Conservation (phyloP, 805 yeast species). For the Nakazawaea wickerhamii region DNA sequence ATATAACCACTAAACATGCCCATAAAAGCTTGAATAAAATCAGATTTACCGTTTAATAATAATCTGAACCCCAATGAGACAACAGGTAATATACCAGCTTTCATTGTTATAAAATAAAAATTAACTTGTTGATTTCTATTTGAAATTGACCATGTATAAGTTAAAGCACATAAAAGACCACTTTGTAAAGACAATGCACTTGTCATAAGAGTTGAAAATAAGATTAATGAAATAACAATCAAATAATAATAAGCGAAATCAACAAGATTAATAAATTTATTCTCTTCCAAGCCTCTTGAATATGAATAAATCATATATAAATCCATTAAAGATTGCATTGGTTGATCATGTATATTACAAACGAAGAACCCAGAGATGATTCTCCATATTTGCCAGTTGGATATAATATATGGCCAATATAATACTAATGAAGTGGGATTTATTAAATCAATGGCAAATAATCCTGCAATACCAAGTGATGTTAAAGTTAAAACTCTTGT, state of each 20-base stretch:
- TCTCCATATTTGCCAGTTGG: constrained; percentile 38
- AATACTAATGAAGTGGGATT: constrained; percentile 21
- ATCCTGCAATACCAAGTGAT: constrained; percentile 39
- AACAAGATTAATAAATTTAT: constrained; percentile 43
- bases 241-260: constrained; percentile 53
- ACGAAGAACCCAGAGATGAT: constrained; percentile 46
- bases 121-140: constrained; percentile 48
- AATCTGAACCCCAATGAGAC: constrained; percentile 36
- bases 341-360: constrained; percentile 27
- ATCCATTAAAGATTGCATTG: constrained; percentile 43
- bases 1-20: constrained; percentile 56
- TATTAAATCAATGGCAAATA: constrained; percentile 28
- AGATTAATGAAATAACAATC: constrained; percentile 42
- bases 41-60: constrained; percentile 37
- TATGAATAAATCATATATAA: constrained; percentile 53
- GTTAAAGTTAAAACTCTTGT: constrained; percentile 51
- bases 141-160: constrained; percentile 58
- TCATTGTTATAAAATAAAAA: constrained; percentile 47
- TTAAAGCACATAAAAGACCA: constrained; percentile 47
- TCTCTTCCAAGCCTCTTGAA: constrained; percentile 51
- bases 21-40: constrained; percentile 35
- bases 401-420: constrained; percentile 25
- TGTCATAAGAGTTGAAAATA: constrained; percentile 29
- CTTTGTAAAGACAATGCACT: constrained; percentile 24
- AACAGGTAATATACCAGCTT: constrained; percentile 50